Conservation (phyloP, 192 early-diverging fungal genomes). For the Coemansia sp. region DNA sequence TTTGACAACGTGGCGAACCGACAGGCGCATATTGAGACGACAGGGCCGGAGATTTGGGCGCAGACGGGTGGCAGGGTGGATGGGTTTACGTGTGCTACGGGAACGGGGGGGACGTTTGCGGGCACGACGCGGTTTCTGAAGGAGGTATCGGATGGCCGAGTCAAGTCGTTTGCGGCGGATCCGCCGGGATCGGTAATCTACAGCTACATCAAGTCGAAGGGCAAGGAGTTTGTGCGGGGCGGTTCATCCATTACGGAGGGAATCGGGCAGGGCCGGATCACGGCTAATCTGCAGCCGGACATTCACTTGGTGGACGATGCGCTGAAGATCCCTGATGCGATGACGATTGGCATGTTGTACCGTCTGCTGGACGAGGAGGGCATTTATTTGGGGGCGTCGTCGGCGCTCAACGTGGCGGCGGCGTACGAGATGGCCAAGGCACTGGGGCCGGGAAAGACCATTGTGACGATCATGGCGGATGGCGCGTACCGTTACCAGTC, state of each 20-base stretch:
- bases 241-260: conserved; percentile 92
- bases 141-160: conserved; percentile 56
- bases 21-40: conserved; percentile 90
- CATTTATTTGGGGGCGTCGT: conserved; percentile 85
- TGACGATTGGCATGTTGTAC: conserved; percentile 81
- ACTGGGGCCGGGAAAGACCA: conserved; percentile 66
- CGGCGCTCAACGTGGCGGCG: conserved; percentile 90
- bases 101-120: conserved; percentile 88
- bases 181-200: conserved; percentile 92
- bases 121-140: conserved; percentile 81
- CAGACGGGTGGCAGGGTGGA: conserved; percentile 78
- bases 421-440: conserved; percentile 85
- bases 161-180: conserved; percentile 83
- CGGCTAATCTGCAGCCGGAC: conserved; percentile 80
- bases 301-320: conserved; percentile 78
- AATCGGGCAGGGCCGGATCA: conserved; percentile 93
- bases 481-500: conserved; percentile 85
- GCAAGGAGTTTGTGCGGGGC: conserved; percentile 58
- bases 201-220: conserved; percentile 67
- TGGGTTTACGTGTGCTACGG: conserved; percentile 88
- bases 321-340: conserved; percentile 71
- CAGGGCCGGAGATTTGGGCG: conserved; percentile 89
- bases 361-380: conserved; percentile 90
- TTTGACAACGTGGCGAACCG: conserved; percentile 92
- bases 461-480: conserved; percentile 87